These are phyloP conservation scores for Cordyceps farinosa DNA, from an alignment of 2,329 filamentous ascomycete genomes.

Conservation along the genomic window DNA sequence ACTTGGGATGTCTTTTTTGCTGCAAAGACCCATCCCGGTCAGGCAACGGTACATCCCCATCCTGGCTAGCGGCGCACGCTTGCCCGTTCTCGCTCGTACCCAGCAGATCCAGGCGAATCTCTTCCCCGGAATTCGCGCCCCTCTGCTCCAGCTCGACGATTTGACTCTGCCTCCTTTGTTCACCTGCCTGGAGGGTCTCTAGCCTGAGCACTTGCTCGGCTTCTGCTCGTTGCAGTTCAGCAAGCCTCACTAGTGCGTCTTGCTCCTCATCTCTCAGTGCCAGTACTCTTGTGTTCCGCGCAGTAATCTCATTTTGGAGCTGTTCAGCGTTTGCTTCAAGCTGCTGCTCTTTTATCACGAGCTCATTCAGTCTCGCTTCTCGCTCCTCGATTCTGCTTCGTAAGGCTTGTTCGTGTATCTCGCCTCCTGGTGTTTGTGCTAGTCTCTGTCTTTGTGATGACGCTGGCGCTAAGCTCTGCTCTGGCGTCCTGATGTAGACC, in stretches of 20 bases:
- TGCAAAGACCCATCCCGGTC: not conserved
- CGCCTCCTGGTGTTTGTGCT: not conserved
- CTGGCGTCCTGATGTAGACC: not conserved
- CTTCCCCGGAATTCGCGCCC: not conserved
- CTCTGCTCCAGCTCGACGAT: conserved; percentile 1
- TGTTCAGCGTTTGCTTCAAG: not conserved
- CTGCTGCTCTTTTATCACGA: conserved; percentile 1
- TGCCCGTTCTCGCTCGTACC: not conserved
- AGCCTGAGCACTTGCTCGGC: not conserved
- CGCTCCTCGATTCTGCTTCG: not conserved
- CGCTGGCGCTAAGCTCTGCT: not conserved
- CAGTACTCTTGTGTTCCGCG: not conserved
- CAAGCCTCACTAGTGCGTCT: not conserved
- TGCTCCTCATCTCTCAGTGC: not conserved
- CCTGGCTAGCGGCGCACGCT: not conserved
- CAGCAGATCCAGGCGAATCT: conserved; percentile 1
- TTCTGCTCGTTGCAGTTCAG: not conserved
- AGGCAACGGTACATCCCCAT: not conserved
- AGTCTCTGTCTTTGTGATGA: not conserved
- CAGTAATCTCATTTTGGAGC: not conserved
- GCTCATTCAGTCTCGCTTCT: conserved; percentile 1
- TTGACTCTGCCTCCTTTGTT: not conserved
- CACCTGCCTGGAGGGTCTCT: not conserved
- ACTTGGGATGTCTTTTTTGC: not conserved
- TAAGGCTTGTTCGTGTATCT: not conserved